phyloP scores from a whole-genome alignment of 1,284 basidiomycete species.

The Dichomitus squalens region DNA sequence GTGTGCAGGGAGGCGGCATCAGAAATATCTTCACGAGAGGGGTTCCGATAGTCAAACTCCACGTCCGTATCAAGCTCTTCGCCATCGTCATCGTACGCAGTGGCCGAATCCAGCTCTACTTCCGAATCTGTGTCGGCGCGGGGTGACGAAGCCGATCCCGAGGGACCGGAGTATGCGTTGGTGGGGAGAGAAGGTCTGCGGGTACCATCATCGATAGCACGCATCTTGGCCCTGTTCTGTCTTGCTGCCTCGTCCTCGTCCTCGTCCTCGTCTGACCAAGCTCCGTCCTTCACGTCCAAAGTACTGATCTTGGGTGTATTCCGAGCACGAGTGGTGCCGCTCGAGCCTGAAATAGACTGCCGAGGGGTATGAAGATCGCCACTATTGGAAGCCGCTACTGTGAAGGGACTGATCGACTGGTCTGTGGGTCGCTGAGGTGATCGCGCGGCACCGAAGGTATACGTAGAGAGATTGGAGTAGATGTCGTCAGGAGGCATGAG shows the following conservation, averaged over 20 bases:
- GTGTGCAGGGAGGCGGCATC: constrained; percentile 55
- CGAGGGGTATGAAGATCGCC: constrained; percentile 38
- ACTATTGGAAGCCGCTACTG: constrained; percentile 27
- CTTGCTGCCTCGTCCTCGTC: constrained; percentile 38
- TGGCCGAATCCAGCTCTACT: constrained; percentile 24
- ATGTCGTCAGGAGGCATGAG: constrained; percentile 35
- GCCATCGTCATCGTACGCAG: constrained; percentile 20
- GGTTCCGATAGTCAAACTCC: constrained; percentile 34
- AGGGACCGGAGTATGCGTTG: constrained; percentile 29
- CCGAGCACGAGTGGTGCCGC: constrained; percentile 27
- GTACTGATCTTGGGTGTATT: constrained; percentile 18
- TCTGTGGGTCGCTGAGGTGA: constrained; percentile 28
- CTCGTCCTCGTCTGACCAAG: constrained; percentile 36
- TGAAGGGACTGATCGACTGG: constrained; percentile 33
- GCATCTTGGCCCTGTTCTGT: constrained; percentile 44
- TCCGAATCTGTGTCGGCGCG: constrained; percentile 21
- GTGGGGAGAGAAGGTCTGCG: constrained; percentile 47
- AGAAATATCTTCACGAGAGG: constrained; percentile 29
- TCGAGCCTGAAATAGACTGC: constrained; percentile 34
- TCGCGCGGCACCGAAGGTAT: constrained; percentile 42
- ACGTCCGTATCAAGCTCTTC: constrained; percentile 42
- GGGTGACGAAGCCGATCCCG: constrained; percentile 13
- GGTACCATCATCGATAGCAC: constrained; percentile 48
- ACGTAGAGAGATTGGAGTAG: constrained; percentile 41
- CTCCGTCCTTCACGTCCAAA: constrained; percentile 30